Evolutionary conservation across 257 asterid genomes (phyloP).

Genomic region (Orobanche coerulescens): DNA sequence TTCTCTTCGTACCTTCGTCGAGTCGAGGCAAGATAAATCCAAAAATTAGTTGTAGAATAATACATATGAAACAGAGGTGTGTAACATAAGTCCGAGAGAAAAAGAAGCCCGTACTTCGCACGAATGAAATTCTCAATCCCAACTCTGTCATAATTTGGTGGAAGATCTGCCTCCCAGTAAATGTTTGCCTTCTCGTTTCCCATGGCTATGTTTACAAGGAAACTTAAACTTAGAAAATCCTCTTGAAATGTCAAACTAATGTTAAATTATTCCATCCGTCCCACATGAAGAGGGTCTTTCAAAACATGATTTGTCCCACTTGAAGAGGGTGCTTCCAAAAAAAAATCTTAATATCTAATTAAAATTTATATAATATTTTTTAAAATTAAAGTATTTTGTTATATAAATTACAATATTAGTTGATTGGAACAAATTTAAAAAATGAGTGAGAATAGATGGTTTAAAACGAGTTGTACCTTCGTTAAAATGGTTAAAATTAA

Average conservation of each 20-base stretch:
- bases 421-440: too few species aligned
- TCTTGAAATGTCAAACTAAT: background rate
- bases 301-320: too few species aligned
- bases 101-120: slow-evolving; percentile 66
- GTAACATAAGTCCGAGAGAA: slow-evolving; percentile 7
- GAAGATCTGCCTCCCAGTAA: slow-evolving; percentile 97
- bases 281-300: too few species aligned
- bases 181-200: slow-evolving; percentile 93
- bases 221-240: slow-evolving; percentile 1
- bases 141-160: slow-evolving; percentile 94
- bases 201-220: slow-evolving; percentile 54
- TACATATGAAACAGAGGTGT: slow-evolving; percentile 10
- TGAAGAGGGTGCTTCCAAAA: too few species aligned
- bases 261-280: background rate
- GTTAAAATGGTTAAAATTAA: too few species aligned
- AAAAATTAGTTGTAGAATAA: slow-evolving; percentile 20
- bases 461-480: too few species aligned
- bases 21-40: slow-evolving; percentile 15
- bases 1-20: slow-evolving; percentile 78
- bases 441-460: too few species aligned
- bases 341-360: too few species aligned
- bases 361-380: too few species aligned
- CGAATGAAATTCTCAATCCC: slow-evolving; percentile 99
- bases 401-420: too few species aligned
- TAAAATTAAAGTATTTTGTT: too few species aligned